Evolutionary conservation across 352 stramenopile species (phyloP), one percentile per base, ranked within the genome.

Genomic region (Phytophthora nicotianae): DNA sequence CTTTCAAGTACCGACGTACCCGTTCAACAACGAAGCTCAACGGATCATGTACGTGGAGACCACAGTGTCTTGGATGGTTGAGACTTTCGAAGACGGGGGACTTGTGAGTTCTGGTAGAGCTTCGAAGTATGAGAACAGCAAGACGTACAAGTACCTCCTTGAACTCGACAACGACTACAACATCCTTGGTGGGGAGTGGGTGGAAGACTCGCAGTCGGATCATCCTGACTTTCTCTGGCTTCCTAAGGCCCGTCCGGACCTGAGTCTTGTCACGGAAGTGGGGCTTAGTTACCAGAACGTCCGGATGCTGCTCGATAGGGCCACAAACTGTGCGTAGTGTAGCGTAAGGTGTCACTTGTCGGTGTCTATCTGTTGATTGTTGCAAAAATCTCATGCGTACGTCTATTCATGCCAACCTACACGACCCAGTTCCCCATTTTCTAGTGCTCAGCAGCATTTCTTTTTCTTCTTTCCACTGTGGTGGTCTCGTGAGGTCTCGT

Each of bases 141-240:
- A 69, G n/a, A 70, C 58, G 8, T 81, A 79, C 67, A 68, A 58
- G 21, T 79, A 81, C 35, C 55, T 81, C 29, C 59, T 81, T 14
- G 73, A 81, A 55, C 55, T 81, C 4, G 73, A 81, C 50, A 51
- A 56, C 50, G 46, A 67, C 53, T 65, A 70, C 58, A 74, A 77
- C 38, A 67, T 81, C n/a, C 50, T 81, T 20, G 73, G 73, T 24
- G 73, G 73, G 11, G 70, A 81, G 35, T 81, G 73, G 73, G 56
- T 81, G 6, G 67, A 35, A 32, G 62, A 72, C 19, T 77, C 70
- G 2, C 43, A 68, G 1, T 33, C 49, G 4, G 70, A 79, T 24
- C 73, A 81, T 40, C 73, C 73, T 0, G 73, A 81, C 42, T 81
- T 81, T 50, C 61, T 81, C 3, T 81, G 73, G 73, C 32, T 81